Evolutionary conservation across 1,284 basidiomycete genomes (phyloP).

Genomic region (Sphagnurus paluster): DNA sequence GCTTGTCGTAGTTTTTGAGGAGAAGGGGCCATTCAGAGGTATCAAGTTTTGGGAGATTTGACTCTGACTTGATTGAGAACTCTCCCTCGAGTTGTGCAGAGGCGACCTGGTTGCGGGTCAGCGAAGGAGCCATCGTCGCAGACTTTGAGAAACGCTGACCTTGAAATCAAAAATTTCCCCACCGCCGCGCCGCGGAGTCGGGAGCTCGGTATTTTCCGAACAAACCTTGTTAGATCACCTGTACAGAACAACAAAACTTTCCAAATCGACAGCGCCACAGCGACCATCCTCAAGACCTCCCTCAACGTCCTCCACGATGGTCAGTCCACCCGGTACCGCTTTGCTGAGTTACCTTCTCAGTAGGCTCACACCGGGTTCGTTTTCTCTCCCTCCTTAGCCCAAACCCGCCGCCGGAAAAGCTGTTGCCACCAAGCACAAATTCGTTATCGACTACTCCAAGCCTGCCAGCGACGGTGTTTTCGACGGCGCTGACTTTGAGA

Average conservation of each 20-base stretch:
- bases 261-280: not conserved
- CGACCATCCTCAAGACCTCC: conserved; percentile 24
- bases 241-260: conserved; percentile 39
- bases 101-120: conserved; percentile 68
- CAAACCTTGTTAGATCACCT: conserved; percentile 36
- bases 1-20: conserved; percentile 98
- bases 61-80: conserved; percentile 83
- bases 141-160: conserved; percentile 10
- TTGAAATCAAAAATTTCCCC: conserved; percentile 14
- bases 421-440: conserved; percentile 81
- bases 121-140: conserved; percentile 46
- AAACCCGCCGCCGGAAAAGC: conserved; percentile 72
- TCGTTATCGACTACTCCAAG: conserved; percentile 92
- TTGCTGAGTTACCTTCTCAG: conserved; percentile 92
- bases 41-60: conserved; percentile 75
- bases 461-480: conserved; percentile 91
- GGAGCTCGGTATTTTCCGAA: conserved; percentile 9
- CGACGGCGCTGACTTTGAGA: conserved; percentile 81
- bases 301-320: conserved; percentile 49
- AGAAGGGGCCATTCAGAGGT: conserved; percentile 98
- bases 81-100: conserved; percentile 75
- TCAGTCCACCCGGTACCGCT: conserved; percentile 67
- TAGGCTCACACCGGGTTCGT: conserved; percentile 68
- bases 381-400: conserved; percentile 50
- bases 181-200: conserved; percentile 17